Conservation (phyloP, 2,329 filamentous ascomycete genomes). For the Pseudogymnoascus sp. region DNA sequence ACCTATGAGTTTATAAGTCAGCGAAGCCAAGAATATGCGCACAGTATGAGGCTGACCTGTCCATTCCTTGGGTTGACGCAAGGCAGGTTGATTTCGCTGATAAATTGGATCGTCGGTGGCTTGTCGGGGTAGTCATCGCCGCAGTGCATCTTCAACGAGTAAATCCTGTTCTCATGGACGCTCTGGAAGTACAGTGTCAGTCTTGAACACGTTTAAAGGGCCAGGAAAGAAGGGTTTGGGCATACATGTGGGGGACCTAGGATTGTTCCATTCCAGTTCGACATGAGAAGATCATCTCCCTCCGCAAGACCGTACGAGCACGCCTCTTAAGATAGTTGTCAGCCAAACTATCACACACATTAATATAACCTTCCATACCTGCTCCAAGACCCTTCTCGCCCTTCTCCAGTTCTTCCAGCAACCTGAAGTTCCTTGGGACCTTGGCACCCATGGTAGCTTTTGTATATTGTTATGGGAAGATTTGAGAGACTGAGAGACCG, state of each 20-base stretch:
- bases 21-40: neutral
- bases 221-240: constrained; percentile 18
- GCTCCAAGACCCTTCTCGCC: constrained; percentile 95
- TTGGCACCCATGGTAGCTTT: constrained; percentile 45
- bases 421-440: constrained; percentile 89
- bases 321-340: constrained; percentile 53
- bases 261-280: constrained; percentile 97
- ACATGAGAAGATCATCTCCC: constrained; percentile 91
- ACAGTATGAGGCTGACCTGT: constrained; percentile 40
- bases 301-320: constrained; percentile 96
- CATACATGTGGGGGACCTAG: constrained; percentile 90
- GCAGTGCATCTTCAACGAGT: constrained; percentile 95
- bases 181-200: constrained; percentile 45
- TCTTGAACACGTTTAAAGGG: neutral
- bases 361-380: constrained; percentile 45
- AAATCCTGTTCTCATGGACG: constrained; percentile 97
- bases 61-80: constrained; percentile 78
- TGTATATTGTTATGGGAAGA: neutral
- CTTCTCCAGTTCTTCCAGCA: constrained; percentile 96
- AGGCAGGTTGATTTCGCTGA: constrained; percentile 92
- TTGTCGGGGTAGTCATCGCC: constrained; percentile 79
- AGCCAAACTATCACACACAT: neutral
- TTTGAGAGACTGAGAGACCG: neutral
- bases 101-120: constrained; percentile 84
- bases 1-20: constrained; percentile 42